These are phyloP conservation scores for Panellus pusillus DNA, from an alignment of 768 basidiomycete genomes.

Conservation along the genomic window DNA sequence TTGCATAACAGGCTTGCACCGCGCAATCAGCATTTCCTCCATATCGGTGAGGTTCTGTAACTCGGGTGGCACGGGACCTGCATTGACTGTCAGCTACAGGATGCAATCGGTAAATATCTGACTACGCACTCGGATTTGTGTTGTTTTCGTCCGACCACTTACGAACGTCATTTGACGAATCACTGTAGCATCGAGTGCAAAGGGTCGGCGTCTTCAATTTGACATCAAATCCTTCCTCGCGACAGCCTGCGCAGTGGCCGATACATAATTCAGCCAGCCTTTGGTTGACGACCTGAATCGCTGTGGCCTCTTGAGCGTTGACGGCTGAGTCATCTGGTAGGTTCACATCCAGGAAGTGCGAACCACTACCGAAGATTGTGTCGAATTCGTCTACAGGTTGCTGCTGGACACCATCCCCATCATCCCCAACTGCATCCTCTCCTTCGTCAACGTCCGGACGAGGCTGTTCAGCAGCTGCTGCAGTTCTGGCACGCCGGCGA, in stretches of 20 bases:
- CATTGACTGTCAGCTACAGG: not conserved
- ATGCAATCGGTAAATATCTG: no score
- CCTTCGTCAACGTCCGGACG: not conserved
- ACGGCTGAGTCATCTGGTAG: not conserved
- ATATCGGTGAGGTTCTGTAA: constrained; percentile 11
- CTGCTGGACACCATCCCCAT: not conserved
- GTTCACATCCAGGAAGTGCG: not conserved
- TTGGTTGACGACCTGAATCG: not conserved
- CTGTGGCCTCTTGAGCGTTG: not conserved
- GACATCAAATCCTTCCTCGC: constrained; percentile 9
- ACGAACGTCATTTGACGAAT: not conserved
- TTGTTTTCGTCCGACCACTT: constrained; percentile 7
- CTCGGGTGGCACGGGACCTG: not conserved
- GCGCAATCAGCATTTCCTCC: constrained; percentile 16
- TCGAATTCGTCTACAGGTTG: not conserved
- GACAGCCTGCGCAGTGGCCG: not conserved
- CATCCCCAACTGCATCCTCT: not conserved
- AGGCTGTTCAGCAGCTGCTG: not conserved
- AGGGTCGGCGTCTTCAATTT: not conserved
- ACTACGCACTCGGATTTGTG: constrained; percentile 2
- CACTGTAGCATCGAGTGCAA: not conserved
- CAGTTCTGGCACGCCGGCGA: not conserved
- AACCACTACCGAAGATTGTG: not conserved
- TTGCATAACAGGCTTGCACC: constrained; percentile 16
- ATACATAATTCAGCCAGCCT: not conserved